phyloP scores from a whole-genome alignment of 129 eudicot genomes.

The Silybum marianum region DNA sequence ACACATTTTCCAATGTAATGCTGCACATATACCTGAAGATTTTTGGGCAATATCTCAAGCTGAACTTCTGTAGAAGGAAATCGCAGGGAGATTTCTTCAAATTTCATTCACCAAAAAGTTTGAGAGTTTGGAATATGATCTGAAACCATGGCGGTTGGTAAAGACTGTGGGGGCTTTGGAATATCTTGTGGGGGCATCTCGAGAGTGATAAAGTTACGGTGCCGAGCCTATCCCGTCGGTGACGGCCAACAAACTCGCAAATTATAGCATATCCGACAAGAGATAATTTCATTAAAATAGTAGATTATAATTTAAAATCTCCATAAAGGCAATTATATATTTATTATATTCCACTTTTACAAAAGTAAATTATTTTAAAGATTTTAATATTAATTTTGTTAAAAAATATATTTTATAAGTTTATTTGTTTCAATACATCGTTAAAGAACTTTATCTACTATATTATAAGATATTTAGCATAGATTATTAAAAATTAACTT shows the following conservation, averaged over 20 bases:
- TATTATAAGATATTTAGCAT: too few species aligned
- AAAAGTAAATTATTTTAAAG: too few species aligned
- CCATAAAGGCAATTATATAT: too few species aligned
- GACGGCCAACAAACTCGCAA: not conserved
- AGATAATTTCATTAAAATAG: not conserved
- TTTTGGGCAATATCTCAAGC: not conserved
- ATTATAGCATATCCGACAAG: not conserved
- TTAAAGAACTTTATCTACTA: too few species aligned
- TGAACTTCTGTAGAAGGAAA: not conserved
- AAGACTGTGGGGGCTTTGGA: constrained; percentile 16
- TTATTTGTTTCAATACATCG: too few species aligned
- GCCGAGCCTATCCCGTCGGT: not conserved
- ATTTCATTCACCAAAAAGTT: not conserved
- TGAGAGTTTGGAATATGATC: constrained; percentile 10
- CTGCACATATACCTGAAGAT: not conserved
- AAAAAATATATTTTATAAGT: too few species aligned
- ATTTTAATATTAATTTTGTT: too few species aligned
- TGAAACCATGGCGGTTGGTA: constrained; percentile 20
- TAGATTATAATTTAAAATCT: too few species aligned
- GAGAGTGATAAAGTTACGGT: constrained; percentile 8
- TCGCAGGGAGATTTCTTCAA: not conserved
- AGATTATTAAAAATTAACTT: too few species aligned
- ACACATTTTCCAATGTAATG: constrained; percentile 2
- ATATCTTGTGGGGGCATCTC: constrained; percentile 14
- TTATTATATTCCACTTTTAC: too few species aligned